Base-by-base conservation (phyloP, 768 basidiomycete species). In the Leccinum variicolor region DNA sequence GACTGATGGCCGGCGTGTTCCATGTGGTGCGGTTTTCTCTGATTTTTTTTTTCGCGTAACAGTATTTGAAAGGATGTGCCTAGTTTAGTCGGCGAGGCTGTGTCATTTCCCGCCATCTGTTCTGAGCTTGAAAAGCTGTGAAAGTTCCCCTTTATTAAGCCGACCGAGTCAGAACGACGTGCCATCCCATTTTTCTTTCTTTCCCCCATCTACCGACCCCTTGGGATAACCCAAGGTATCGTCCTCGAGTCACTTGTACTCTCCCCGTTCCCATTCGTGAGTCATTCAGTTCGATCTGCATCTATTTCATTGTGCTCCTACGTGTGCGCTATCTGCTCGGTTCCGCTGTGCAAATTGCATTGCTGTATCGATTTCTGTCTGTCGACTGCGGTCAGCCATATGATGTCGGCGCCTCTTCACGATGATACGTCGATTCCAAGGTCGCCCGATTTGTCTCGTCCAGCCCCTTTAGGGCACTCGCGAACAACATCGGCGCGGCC, bases 91-190 rank as follows among this genome's bases (percentile, higher is more conserved):
- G 45, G 53, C 43, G 39, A 55, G 64, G 71, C 66, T 41, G 63
- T 69, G 61, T 53, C 5, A 34, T 64, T 59, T 59, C 63, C 62
- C 61, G 61, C 68, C 60, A 49, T 52, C 61, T 62, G 71, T 64
- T 70, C 71, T 73, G 72, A 72, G 71, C 58, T 72, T 73, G 72
- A 72, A 72, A 73, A 64, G 70, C 71, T 61, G 65, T 72, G 71
- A 65, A 61, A 61, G 47, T 25, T 26, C 23, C 31, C 52, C 48
- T 60, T 67, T 73, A 73, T 70, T 70, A 72, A 72, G 66, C 59
- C 15, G 48, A 6, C 45, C 68, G 72, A 72, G 71, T 72, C 72
- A 72, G 28, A 54, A 0, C 2, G 14, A 1, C 19, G 29, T 29
- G 45, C 17, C 33, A 50, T 60, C n/a, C 53, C 15, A 23, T 54